Percentiles rank a stretch among this genome's conserved stretches.
These are phyloP conservation scores for Solanum infundibuliforme DNA, from an alignment of 257 asterid species.

Conservation along the genomic window DNA sequence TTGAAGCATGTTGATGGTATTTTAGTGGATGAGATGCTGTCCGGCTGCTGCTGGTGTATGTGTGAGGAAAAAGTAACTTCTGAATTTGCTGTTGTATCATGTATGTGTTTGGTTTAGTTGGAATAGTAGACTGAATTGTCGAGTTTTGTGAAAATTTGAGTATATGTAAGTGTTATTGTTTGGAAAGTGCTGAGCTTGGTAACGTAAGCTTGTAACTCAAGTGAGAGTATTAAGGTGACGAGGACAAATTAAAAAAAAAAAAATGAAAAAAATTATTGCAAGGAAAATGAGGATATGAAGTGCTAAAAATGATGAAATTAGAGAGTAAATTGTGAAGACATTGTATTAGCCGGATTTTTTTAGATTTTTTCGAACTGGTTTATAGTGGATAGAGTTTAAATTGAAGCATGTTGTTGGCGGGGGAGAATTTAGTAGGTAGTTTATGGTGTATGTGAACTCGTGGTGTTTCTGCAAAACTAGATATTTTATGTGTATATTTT, in stretches of 20 bases:
- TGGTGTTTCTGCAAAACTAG: background rate
- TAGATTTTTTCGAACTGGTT: background rate
- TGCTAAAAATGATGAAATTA: background rate
- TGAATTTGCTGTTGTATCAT: background rate
- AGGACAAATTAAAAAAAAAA: background rate
- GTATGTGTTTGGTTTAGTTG: background rate
- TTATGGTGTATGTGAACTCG: background rate
- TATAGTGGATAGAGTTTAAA: background rate
- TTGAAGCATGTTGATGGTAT: background rate
- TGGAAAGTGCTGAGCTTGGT: background rate
- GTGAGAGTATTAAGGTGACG: background rate
- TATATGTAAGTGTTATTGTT: background rate
- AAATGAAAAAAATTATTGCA: too few relatives aligned
- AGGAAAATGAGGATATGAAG: background rate
- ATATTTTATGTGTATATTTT: background rate
- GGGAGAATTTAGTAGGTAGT: background rate
- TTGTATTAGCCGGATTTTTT: background rate
- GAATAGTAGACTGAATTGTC: background rate
- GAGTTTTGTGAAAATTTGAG: background rate
- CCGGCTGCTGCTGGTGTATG: background rate
- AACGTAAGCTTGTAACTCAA: background rate
- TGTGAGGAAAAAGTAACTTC: background rate
- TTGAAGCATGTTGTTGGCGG: background rate
- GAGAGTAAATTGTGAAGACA: background rate
- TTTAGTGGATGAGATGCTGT: background rate